Evolutionary conservation across 208 protist species (phyloP), one percentile per base, ranked within the genome.

Genomic region (Wallacemonas sp.): DNA sequence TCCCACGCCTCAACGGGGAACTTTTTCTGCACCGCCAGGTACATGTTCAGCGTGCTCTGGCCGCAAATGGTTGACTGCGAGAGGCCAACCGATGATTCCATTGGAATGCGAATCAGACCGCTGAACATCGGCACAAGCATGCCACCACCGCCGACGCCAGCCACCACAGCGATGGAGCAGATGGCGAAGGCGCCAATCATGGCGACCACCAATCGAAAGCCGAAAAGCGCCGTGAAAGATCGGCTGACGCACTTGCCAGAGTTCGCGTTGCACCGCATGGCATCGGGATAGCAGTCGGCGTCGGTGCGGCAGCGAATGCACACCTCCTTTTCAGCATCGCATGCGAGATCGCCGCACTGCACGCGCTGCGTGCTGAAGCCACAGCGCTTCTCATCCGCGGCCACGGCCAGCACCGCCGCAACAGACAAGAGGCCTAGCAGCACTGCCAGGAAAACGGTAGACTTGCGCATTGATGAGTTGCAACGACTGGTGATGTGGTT

Each of bases 1-100:
- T 82, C 74, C 74, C 77, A 87, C 26, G 28, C 68, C 1, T 52
- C 26, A 32, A 81, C 65, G 18, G 83, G 77, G 62, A 81, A 85
- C 73, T 81, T 86, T 48, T 86, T 69, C 62, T 74, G 72, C 12
- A 92, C 57, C 1, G 74, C 66, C 23, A 91, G 59, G 65, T 80
- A 80, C 70, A 93, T 78, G 74, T 93, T 95, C n/a, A 95, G 71
- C 8, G 74, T 74, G 55, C 81, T 86, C 67, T 92, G 87, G 33
- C 90, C 90, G 65, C 82, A 90, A 39, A 95, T 92, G n/a, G 90
- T 92, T 39, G 68, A 75, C 66, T 95, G 90, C n/a, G 90, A 95
- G 12, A 93, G 66, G 0, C 79, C 84, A 20, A 95, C 87, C 2
- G 85, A 72, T 2, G 66, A 74, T 64, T 78, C 61, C 77, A 92